Percentiles rank a stretch among this genome's conserved stretches.
These are phyloP conservation scores for Potentilla sterilis DNA, from an alignment of 306 rosid species.

Conservation along the genomic window DNA sequence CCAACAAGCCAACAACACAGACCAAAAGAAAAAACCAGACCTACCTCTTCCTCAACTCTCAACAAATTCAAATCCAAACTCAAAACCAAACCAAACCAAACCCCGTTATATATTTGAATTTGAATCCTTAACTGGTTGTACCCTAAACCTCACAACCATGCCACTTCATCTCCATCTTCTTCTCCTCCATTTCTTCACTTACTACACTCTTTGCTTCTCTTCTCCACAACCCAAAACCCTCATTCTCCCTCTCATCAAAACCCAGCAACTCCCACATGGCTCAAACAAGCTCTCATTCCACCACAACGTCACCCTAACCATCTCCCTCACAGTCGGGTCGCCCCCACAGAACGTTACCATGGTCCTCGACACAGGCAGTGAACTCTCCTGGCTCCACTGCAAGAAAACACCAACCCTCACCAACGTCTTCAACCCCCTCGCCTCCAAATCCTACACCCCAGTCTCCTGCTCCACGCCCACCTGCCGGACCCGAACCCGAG, in stretches of 20 bases:
- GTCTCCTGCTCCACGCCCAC: constrained; percentile 61
- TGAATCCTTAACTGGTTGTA: neutral
- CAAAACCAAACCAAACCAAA: neutral
- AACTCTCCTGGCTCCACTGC: constrained; percentile 86
- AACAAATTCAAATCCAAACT: neutral
- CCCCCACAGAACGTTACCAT: constrained; percentile 90
- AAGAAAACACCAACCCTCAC: constrained; percentile 41
- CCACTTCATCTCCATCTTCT: constrained; percentile 18
- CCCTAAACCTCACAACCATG: constrained; percentile 16
- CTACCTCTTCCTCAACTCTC: neutral
- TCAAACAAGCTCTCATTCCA: constrained; percentile 57
- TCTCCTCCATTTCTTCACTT: constrained; percentile 18
- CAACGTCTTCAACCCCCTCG: constrained; percentile 51
- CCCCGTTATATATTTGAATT: neutral
- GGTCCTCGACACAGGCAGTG: constrained; percentile 96
- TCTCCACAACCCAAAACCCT: constrained; percentile 21
- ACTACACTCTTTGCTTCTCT: constrained; percentile 13
- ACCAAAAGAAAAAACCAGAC: neutral
- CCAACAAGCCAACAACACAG: neutral
- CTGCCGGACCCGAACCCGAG: constrained; percentile 64
- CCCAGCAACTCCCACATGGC: constrained; percentile 39
- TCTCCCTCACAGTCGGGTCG: constrained; percentile 61
- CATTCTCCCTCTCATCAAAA: constrained; percentile 54
- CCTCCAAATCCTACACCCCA: constrained; percentile 54
- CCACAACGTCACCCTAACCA: constrained; percentile 74